Base-by-base conservation (phyloP, 2,329 filamentous ascomycete genomes). In the Sordariomycetes sp. region DNA sequence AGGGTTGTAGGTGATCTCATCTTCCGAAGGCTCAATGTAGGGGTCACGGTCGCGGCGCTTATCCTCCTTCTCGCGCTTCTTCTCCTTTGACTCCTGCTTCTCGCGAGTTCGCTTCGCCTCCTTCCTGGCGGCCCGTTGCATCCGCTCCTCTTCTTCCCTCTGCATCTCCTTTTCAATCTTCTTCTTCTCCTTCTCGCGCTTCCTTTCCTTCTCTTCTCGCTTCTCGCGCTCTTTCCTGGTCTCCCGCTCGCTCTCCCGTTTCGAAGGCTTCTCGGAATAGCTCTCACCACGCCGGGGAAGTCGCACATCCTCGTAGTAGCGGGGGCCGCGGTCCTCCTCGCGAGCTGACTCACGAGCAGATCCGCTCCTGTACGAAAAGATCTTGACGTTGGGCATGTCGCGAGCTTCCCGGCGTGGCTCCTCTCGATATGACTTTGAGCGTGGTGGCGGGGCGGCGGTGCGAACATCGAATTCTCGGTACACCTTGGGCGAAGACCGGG, bases 191-290 rank as follows among this genome's bases (percentile, higher is more conserved):
- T 47, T 43, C 10, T 59, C 54, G 16, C 55, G 44, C 31, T 60
- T 48, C 28, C 55, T 48, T 12, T 61, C 53, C 25, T 49, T 47
- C 8, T 28, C 25, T n/a, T 28, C 25, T 16, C 17, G 14, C 25
- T 28, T 28, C 24, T 58, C 48, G 16, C 42, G 43, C 32, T 65
- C 63, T 29, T 52, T 55, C 32, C 63, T 62, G 30, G 54, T 54
- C 16, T 66, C 65, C 29, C 58, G 61, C 32, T 63, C 62, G 30
- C 54, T 54, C 16, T 66, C 65, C 29, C 58, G 61, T 40, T 59
- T 65, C 3, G 59, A 59, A 4, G 62, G 48, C 43, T 63, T 61
- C 33, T 70, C 64, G 23, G 56, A 55, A 35, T 70, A 71, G 36
- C 64, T 26, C 16, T 37, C 48, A 5, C 68, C 54, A 14, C 70